Evolutionary conservation across 306 rosid species (phyloP), one percentile per base, ranked within the genome.

Genomic region (Trifolium pratense): DNA sequence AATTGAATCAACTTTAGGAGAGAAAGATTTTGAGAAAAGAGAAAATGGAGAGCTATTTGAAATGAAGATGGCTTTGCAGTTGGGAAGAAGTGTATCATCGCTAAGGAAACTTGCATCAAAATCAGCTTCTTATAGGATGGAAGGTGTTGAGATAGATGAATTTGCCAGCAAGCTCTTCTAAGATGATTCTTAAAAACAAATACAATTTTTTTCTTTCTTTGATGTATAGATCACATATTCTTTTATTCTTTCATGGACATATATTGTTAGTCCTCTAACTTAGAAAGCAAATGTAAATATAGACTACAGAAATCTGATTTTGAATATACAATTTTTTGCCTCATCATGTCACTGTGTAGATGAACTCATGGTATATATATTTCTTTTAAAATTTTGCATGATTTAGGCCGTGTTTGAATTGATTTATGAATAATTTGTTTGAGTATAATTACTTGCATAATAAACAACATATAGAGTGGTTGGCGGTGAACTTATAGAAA

Each of bases 11-110:
- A 75, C 83, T 0, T 87, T 91, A 4, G 77, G 40, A 10, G 94
- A 91, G 59, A 57, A 26, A 3, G 85, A 91, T 49, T 57, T 78
- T 51, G 90, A 87, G 73, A 87, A 40, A 37, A 85, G 94, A 76
- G 94, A 91, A 76, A 87, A 89, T 23, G 94, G 97, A 1, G 64
- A 79, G n/a, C 2, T 87, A 0, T 81, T 87, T 42, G 86, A 89
- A 63, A 79, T 82, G 91, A 89, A 86, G 48, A 79, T 86, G 71
- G 97, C 97, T 20, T 71, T 86, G 77, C 29, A 78, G 36, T 68
- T 91, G 72, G 97, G 97, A 31, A 89, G 97, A 79, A 89, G 87
- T 78, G 76, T 87, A 7, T 79, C 90, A 0, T 78, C 89, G 36
- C 45, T 91, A 0, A 84, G 83, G 53, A 75, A 79, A 70, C 82